Evolutionary conservation across 2,329 filamentous ascomycete genomes (phyloP).

Genomic region (Cladophialophora carrionii): DNA sequence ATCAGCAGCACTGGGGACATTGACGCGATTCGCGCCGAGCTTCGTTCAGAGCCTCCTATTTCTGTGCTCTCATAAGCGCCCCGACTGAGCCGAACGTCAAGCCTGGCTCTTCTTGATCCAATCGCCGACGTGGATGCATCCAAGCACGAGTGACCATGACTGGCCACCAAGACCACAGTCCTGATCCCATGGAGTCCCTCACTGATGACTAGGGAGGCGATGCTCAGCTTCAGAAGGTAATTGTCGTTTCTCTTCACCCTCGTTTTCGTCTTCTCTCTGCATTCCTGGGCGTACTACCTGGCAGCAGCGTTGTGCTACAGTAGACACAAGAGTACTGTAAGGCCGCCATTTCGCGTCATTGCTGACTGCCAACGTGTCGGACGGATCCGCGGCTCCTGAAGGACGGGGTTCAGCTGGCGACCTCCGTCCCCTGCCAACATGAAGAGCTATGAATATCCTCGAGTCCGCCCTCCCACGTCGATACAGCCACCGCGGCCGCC

Average conservation of each 20-base stretch:
- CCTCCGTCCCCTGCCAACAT: slow-evolving; percentile 20
- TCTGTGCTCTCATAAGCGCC: slow-evolving; percentile 33
- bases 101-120: slow-evolving; percentile 27
- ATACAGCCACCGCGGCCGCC: slow-evolving; percentile 25
- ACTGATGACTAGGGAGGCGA: slow-evolving; percentile 22
- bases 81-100: slow-evolving; percentile 28
- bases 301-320: slow-evolving; percentile 6
- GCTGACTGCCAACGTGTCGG: slow-evolving; percentile 23
- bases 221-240: slow-evolving; percentile 26
- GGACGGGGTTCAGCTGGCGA: slow-evolving; percentile 23
- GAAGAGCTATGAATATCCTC: slow-evolving; percentile 36
- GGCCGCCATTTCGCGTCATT: slow-evolving; percentile 23
- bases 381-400: slow-evolving; percentile 5
- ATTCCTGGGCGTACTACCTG: slow-evolving; percentile 8
- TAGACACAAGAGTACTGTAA: slow-evolving; percentile 7
- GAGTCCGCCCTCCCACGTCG: slow-evolving; percentile 32
- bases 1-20: not conserved
- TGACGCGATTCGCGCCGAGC: slow-evolving; percentile 20
- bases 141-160: slow-evolving; percentile 34
- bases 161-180: slow-evolving; percentile 5
- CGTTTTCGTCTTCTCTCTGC: slow-evolving; percentile 13
- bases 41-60: slow-evolving; percentile 11
- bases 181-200: slow-evolving; percentile 14
- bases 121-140: slow-evolving; percentile 31
- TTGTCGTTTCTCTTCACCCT: slow-evolving; percentile 12